Conservation (phyloP, 2,329 filamentous ascomycete species). For the Xylariaceae sp. region DNA sequence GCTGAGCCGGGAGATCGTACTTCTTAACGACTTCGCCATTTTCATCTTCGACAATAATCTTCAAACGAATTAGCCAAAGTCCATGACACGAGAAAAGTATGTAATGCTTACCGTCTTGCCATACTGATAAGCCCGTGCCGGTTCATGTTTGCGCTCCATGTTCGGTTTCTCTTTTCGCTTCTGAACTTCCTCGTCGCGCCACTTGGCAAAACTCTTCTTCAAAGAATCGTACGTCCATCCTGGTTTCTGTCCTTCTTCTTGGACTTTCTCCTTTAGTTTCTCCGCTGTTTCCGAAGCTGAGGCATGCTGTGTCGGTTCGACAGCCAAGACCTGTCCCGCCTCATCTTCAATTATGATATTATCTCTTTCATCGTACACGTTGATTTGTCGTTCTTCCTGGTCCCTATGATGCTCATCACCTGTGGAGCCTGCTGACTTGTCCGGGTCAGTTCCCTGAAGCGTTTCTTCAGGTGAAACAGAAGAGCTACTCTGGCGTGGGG, state of each 20-base stretch:
- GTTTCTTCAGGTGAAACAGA: constrained; percentile 21
- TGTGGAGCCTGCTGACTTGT: constrained; percentile 27
- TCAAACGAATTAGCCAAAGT: not conserved
- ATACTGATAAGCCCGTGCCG: constrained; percentile 79
- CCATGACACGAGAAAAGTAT: not conserved
- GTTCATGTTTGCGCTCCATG: constrained; percentile 54
- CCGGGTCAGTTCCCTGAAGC: constrained; percentile 23
- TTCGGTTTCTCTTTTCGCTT: constrained; percentile 58
- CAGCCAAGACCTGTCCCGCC: constrained; percentile 77
- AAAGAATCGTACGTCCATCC: constrained; percentile 42
- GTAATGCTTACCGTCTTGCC: constrained; percentile 60
- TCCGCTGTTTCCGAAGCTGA: constrained; percentile 18
- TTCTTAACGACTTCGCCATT: constrained; percentile 83
- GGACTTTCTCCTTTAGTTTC: constrained; percentile 30
- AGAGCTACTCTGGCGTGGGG: constrained; percentile 25
- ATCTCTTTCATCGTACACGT: constrained; percentile 76
- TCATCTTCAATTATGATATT: constrained; percentile 77
- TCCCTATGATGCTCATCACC: constrained; percentile 18
- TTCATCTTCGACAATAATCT: constrained; percentile 84
- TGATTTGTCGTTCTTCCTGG: constrained; percentile 37
- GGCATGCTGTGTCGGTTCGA: constrained; percentile 41
- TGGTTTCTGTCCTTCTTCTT: constrained; percentile 34
- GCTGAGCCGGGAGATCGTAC: constrained; percentile 64
- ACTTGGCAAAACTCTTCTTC: constrained; percentile 46
- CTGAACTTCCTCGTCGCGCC: constrained; percentile 55